Base-by-base conservation (phyloP, 1,139 yeast species). In the Suhomyces ambrosiae region DNA sequence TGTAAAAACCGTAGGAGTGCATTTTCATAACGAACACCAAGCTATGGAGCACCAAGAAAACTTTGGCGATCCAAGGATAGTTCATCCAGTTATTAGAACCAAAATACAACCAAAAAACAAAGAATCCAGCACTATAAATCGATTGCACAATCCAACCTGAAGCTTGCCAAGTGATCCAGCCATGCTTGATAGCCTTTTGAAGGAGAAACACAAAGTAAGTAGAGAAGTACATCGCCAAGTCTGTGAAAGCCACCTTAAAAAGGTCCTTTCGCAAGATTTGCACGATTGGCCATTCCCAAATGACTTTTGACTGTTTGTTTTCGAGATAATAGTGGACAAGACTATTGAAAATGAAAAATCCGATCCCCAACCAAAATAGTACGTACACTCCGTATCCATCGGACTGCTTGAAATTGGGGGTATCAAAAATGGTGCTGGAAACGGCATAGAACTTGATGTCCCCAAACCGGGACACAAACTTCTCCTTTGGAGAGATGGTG, bases 1-100 rank as follows among this genome's bases (percentile, higher is more conserved):
- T 89, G 64, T 82, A 90, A 52, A 83, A 87, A 1, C 86, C 87
- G 56, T 82, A 90, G 2, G 96, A 87, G 58, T 90, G 97, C 80
- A 83, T 84, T 57, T 90, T 90, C 97, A 90, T 90, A 47, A 90
- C 60, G 48, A 89, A 66, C 4, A 90, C 97, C 37, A 87, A 68
- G n/a, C 87, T 79, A 58, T 90, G 97, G 40, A 90, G 68, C 41
- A 86, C 73, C 44, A 90, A 63, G 52, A 86, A 90, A 27, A 89
- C 90, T 53, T 82, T 80, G 4, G 88, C 96, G 37, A 89, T 83
- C 97, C 97, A 90, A 3, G 90, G 87, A 52, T 72, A 84, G 23
- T 70, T 61, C 59, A 63, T 52, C 11, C 47, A 46, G 40, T 61
- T 56, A 30, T 63, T 61, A 30, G 80, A 76, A 3, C 90, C 78